Evolutionary conservation across 805 yeast genomes (phyloP).

Genomic region (Groenewaldozyma tartarivorans): DNA sequence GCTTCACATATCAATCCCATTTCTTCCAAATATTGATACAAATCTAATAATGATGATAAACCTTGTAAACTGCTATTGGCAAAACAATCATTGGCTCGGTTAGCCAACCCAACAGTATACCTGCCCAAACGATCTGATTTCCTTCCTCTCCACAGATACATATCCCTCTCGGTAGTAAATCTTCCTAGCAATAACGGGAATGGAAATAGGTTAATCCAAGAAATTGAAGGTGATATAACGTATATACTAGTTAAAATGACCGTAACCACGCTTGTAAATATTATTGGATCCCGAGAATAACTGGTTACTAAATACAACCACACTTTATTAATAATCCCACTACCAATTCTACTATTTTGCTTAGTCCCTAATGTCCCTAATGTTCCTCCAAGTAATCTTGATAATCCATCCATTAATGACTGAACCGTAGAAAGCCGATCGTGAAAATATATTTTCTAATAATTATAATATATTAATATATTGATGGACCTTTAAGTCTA

Average conservation of each 20-base stretch:
- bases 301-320: too few species aligned
- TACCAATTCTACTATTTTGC: too few species aligned
- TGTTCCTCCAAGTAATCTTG: too few species aligned
- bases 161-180: neutral
- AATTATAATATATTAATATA: too few species aligned
- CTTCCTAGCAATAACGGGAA: constrained; percentile 2
- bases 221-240: constrained; percentile 4
- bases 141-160: constrained; percentile 19
- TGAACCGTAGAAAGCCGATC: too few species aligned
- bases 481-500: too few species aligned
- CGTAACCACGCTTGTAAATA: too few species aligned
- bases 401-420: too few species aligned
- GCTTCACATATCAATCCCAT: neutral
- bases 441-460: too few species aligned
- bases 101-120: constrained; percentile 72
- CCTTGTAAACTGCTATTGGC: constrained; percentile 84
- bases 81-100: constrained; percentile 81
- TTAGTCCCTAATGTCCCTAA: too few species aligned
- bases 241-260: neutral
- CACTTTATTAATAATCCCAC: too few species aligned
- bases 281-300: too few species aligned
- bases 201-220: constrained; percentile 1
- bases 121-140: constrained; percentile 21
- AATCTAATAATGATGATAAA: constrained; percentile 20
- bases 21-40: constrained; percentile 18